Evolutionary conservation across 78 protist species (phyloP), one percentile per base, ranked within the genome.

Genomic region (Emiliania huxleyi): DNA sequence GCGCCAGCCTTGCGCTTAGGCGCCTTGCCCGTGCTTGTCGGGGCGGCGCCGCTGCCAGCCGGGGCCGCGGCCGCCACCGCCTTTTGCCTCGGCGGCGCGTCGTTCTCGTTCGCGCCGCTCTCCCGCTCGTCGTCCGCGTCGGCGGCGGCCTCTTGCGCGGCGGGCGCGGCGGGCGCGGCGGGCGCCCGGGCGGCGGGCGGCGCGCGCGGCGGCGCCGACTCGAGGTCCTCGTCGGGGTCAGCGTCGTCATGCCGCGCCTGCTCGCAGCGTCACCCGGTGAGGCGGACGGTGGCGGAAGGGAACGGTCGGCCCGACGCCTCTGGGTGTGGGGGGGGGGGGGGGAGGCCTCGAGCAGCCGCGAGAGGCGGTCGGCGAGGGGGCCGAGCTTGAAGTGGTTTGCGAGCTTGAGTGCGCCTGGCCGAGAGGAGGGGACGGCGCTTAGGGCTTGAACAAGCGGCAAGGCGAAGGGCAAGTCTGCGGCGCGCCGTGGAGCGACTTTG

Each of bases 341-440:
- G n/a, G n/a, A n/a, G n/a, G n/a, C n/a, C n/a, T n/a, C n/a, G n/a
- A n/a, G n/a, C n/a, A n/a, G n/a, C n/a, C n/a, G n/a, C 40, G 89
- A 1, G 89, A 81, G 23, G 26, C 89, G 89, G 26, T 81, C 89
- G 35, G 89, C 49, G 89, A 81, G 89, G 56, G 25, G 56, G n/a
- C 22, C 52, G 42, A 42, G 89, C 56, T 44, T 43, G 89, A 12
- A 44, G 89, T 81, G 89, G 56, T 81, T 43, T 38, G 89, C 89
- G 11, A 81, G 89, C 89, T 33, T 33, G 25, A 81, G 19, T n/a
- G n/a, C n/a, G n/a, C n/a, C n/a, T n/a, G n/a, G n/a, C n/a, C n/a
- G n/a, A n/a, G n/a, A n/a, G n/a, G n/a, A n/a, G n/a, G n/a, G n/a
- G n/a, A n/a, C n/a, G n/a, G n/a, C n/a, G n/a, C n/a, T n/a, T n/a